phyloP scores from a whole-genome alignment of 371 early-diverging fungal species.

The Mortierella sp. region DNA sequence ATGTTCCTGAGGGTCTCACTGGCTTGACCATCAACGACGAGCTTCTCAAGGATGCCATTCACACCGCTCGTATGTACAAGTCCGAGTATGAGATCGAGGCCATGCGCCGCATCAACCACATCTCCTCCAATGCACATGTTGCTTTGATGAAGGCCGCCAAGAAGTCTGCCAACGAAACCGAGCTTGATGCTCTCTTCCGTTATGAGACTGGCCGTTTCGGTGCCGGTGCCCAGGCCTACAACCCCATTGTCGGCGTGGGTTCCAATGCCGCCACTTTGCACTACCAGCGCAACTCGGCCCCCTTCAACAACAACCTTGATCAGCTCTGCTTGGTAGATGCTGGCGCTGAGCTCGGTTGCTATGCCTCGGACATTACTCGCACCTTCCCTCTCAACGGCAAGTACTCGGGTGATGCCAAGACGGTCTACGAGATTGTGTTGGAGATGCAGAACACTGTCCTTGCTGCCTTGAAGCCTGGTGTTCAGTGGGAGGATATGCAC shows the following conservation, averaged over 20 bases:
- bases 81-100: slow-evolving; percentile 77
- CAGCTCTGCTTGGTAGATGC: slow-evolving; percentile 89
- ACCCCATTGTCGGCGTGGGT: slow-evolving; percentile 86
- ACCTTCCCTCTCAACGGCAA: slow-evolving; percentile 88
- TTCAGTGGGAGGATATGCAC: slow-evolving; percentile 93
- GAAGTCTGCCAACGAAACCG: slow-evolving; percentile 73
- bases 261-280: slow-evolving; percentile 85
- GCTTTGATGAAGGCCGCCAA: slow-evolving; percentile 75
- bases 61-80: slow-evolving; percentile 84
- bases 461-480: slow-evolving; percentile 78
- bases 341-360: slow-evolving; percentile 83
- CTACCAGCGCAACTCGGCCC: slow-evolving; percentile 79
- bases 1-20: slow-evolving; percentile 53
- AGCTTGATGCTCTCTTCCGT: slow-evolving; percentile 81
- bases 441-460: slow-evolving; percentile 85
- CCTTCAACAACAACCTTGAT: slow-evolving; percentile 57
- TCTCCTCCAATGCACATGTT: slow-evolving; percentile 83
- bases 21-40: slow-evolving; percentile 32
- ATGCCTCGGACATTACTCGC: slow-evolving; percentile 92
- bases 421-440: slow-evolving; percentile 85
- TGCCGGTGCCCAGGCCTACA: slow-evolving; percentile 85
- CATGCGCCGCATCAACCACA: slow-evolving; percentile 80
- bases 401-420: slow-evolving; percentile 79
- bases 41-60: slow-evolving; percentile 67
- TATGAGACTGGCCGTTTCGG: slow-evolving; percentile 77